Evolutionary conservation across 768 basidiomycete genomes (phyloP).

Genomic region (Suillus lakei): DNA sequence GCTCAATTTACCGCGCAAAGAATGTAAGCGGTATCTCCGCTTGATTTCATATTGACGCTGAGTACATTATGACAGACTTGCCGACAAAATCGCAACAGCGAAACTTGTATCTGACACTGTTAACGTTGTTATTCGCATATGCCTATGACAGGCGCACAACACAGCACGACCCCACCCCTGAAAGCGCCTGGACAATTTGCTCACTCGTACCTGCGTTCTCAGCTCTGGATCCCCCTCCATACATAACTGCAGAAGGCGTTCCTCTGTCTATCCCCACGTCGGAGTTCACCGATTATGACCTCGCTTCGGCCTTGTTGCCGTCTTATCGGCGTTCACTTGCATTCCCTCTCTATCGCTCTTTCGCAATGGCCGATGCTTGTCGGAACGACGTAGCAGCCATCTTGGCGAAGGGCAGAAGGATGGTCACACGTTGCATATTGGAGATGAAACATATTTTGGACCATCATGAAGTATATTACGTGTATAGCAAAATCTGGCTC

Average conservation of each 20-base stretch:
- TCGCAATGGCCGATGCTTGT: conserved; percentile 72
- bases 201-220: conserved; percentile 77
- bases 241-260: conserved; percentile 28
- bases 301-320: conserved; percentile 55
- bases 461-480: conserved; percentile 84
- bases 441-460: conserved; percentile 77
- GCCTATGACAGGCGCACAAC: conserved; percentile 82
- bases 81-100: conserved; percentile 58
- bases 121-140: conserved; percentile 78
- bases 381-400: conserved; percentile 62
- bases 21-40: conserved; percentile 44
- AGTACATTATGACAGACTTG: conserved; percentile 55
- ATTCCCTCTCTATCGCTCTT: conserved; percentile 84
- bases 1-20: conserved; percentile 57
- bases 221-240: conserved; percentile 78
- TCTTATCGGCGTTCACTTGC: conserved; percentile 78
- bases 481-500: conserved; percentile 88
- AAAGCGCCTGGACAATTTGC: conserved; percentile 88
- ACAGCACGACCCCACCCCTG: conserved; percentile 79
- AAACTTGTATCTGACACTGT: conserved; percentile 67
- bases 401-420: conserved; percentile 64
- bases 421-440: conserved; percentile 66
- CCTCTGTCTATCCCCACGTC: conserved; percentile 15
- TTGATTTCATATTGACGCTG: neutral
- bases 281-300: conserved; percentile 47